These are phyloP conservation scores for Oidium heveae DNA, from an alignment of 2,329 filamentous ascomycete genomes.

Conservation along the genomic window DNA sequence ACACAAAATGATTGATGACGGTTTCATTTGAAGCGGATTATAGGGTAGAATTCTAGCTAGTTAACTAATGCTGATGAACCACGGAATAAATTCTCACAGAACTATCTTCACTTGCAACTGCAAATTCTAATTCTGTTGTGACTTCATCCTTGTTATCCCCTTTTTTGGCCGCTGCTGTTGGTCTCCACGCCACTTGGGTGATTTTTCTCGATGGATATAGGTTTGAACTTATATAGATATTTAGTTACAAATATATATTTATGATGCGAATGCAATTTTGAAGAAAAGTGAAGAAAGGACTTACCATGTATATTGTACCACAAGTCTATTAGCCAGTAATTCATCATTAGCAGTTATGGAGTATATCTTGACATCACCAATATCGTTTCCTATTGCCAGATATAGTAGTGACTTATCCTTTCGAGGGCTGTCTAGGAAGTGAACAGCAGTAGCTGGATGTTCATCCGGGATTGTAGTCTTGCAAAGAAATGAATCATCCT, in stretches of 20 bases:
- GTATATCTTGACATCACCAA: constrained; percentile 12
- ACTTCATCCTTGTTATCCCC: constrained; percentile 1
- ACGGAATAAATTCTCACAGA: constrained; percentile 30
- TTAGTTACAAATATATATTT: too few species aligned
- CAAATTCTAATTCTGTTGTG: constrained; percentile 8
- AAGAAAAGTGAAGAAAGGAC: not conserved
- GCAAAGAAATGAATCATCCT: constrained; percentile 6
- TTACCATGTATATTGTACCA: constrained; percentile 7
- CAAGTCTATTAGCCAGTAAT: constrained; percentile 11
- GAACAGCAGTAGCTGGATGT: constrained; percentile 43
- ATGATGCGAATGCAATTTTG: not conserved
- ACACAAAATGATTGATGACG: too few species aligned
- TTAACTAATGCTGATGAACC: not conserved
- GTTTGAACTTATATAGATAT: constrained; percentile 18
- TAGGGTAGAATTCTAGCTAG: not conserved
- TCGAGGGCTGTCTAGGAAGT: constrained; percentile 25
- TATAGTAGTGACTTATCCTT: constrained; percentile 4
- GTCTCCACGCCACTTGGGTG: constrained; percentile 42
- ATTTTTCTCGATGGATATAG: constrained; percentile 16
- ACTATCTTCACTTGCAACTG: constrained; percentile 26
- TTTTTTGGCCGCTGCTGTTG: constrained; percentile 11
- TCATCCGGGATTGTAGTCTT: constrained; percentile 26
- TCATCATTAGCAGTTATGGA: constrained; percentile 5
- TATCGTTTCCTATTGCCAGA: constrained; percentile 32
- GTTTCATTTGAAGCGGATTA: too few species aligned